phyloP scores from a whole-genome alignment of 2,329 filamentous ascomycete species.

The Colletotrichum sp. region DNA sequence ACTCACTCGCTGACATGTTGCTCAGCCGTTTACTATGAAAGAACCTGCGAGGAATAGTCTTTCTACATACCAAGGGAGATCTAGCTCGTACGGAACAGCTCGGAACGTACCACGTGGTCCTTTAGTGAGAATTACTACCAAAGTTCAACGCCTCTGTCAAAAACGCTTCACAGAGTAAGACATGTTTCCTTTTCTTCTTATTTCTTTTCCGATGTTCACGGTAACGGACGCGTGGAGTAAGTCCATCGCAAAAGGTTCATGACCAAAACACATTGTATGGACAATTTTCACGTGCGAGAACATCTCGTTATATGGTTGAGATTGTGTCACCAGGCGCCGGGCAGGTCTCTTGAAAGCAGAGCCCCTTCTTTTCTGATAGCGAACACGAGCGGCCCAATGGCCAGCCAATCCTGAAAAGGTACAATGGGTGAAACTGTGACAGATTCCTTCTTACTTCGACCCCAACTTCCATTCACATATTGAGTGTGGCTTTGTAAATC shows the following conservation, averaged over 20 bases:
- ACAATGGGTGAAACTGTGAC: neutral
- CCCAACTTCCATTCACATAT: neutral
- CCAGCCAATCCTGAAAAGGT: neutral
- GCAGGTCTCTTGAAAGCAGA: neutral
- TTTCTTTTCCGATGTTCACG: too few relatives aligned
- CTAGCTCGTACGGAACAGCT: neutral
- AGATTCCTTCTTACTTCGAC: neutral
- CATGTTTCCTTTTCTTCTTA: too few relatives aligned
- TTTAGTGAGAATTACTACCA: neutral
- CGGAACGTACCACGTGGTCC: neutral
- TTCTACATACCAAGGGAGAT: neutral
- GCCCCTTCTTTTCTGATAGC: neutral
- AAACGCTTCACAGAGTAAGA: neutral
- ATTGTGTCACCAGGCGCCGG: neutral
- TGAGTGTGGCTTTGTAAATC: neutral
- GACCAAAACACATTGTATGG: too few relatives aligned
- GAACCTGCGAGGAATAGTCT: neutral
- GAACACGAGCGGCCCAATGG: neutral
- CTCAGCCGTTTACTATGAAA: neutral
- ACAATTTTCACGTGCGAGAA: neutral
- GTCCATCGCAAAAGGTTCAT: too few relatives aligned
- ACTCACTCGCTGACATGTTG: neutral
- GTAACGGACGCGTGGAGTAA: too few relatives aligned
- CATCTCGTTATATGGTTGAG: neutral
- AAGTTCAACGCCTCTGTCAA: neutral